Evolutionary conservation across 768 basidiomycete genomes (phyloP).

Genomic region (Serendipita indica): DNA sequence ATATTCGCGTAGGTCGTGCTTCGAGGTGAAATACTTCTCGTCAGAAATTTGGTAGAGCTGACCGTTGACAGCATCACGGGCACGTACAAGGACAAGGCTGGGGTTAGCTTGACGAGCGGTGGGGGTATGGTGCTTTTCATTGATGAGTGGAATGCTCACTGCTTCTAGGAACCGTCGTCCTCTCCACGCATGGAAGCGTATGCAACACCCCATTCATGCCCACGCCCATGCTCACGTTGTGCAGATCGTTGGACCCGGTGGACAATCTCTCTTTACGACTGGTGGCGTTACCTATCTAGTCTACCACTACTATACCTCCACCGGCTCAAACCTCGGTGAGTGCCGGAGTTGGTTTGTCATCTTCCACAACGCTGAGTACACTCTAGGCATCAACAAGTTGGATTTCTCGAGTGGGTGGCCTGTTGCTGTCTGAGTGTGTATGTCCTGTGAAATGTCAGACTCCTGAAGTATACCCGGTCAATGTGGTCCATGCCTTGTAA

Average conservation of each 20-base stretch:
- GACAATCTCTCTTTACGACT: conserved; percentile 31
- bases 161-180: neutral
- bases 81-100: conserved; percentile 33
- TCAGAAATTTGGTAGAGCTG: neutral
- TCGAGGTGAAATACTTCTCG: conserved; percentile 20
- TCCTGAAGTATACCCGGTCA: too few relatives aligned
- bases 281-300: conserved; percentile 32
- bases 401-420: conserved; percentile 39
- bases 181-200: conserved; percentile 5
- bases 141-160: conserved; percentile 24
- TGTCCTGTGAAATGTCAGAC: too few relatives aligned
- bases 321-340: conserved; percentile 18
- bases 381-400: conserved; percentile 34
- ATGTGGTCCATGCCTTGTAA: too few relatives aligned
- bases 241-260: conserved; percentile 41
- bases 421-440: too few relatives aligned
- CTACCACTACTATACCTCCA: conserved; percentile 39
- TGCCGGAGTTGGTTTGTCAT: neutral
- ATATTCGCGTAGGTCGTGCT: conserved; percentile 42
- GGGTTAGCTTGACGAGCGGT: conserved; percentile 31
- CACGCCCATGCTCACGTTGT: neutral
- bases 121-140: conserved; percentile 37
- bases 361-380: conserved; percentile 20
- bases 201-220: neutral
- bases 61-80: conserved; percentile 26